Evolutionary conservation across 2,329 filamentous ascomycete genomes (phyloP).

Genomic region (Chaetomium globosum): DNA sequence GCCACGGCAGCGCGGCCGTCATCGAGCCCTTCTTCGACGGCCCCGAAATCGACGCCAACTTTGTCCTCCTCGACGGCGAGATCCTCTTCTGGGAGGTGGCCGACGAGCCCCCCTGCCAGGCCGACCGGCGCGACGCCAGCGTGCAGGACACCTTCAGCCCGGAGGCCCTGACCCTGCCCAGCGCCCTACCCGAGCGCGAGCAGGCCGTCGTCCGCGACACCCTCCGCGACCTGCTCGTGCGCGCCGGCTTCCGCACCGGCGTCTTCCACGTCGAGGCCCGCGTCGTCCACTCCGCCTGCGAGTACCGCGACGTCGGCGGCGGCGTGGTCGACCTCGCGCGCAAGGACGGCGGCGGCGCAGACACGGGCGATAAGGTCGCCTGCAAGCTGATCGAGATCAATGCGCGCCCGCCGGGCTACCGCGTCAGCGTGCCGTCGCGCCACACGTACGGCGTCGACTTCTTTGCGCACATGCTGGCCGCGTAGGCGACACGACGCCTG

Average conservation of each 20-base stretch:
- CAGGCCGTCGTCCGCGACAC: slow-evolving; percentile 31
- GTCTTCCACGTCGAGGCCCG: slow-evolving; percentile 37
- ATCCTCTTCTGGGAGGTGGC: slow-evolving; percentile 35
- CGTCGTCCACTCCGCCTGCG: slow-evolving; percentile 30
- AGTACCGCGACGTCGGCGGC: slow-evolving; percentile 27
- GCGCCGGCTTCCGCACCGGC: slow-evolving; percentile 34
- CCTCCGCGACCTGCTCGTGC: slow-evolving; percentile 32
- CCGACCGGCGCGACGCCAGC: slow-evolving; percentile 29
- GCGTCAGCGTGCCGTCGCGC: slow-evolving; percentile 34
- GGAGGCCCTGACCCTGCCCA: slow-evolving; percentile 35
- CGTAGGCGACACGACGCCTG: slow-evolving; percentile 32
- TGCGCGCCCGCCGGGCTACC: slow-evolving; percentile 35
- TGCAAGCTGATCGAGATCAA: slow-evolving; percentile 38
- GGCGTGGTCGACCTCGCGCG: slow-evolving; percentile 29
- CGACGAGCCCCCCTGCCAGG: slow-evolving; percentile 35
- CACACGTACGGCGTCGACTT: slow-evolving; percentile 37
- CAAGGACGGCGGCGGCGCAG: slow-evolving; percentile 3
- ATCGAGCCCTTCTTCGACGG: slow-evolving; percentile 38
- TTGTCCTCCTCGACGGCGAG: slow-evolving; percentile 35
- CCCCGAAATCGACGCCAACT: slow-evolving; percentile 38
- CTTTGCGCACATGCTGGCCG: slow-evolving; percentile 36
- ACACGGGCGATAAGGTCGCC: not conserved
- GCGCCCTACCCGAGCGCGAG: slow-evolving; percentile 30
- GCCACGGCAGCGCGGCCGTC: slow-evolving; percentile 35
- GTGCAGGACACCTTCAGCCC: slow-evolving; percentile 37